Base-by-base conservation (phyloP, 2,329 filamentous ascomycete genomes). In the Aspergillus cejpii region DNA sequence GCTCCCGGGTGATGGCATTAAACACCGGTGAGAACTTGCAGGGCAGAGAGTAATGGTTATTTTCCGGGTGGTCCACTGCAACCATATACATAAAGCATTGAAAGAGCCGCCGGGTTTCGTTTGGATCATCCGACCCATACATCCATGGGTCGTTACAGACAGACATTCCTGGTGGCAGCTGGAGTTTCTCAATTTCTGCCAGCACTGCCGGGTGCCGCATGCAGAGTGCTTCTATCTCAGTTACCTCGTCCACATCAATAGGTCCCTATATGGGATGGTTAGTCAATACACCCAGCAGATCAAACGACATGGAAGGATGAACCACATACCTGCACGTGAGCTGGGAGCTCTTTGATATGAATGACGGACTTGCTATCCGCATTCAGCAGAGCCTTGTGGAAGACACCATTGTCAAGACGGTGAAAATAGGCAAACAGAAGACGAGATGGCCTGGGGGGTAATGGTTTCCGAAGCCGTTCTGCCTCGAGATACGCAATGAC, bases 131-230 rank as follows among this genome's bases (percentile, higher is more conserved):
- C 3, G 62, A 65, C 64, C 76, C 79, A 53, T 87, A 88, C 38
- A 85, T 86, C 84, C 84, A 88, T 1, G 78, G 78, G 48, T 81
- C 79, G 40, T 73, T 73, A 50, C 79, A 74, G 20, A 82, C 69
- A 2, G 72, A 71, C 2, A 78, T 71, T 23, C 77, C 78, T 50
- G 77, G 65, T 0, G 79, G 79, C 1, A 82, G 65, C 46, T 80
- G 62, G 45, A 82, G 58, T 57, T 81, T 81, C 31, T 74, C 75
- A 42, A 82, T 74, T 51, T 78, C 79, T 11, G 74, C 75, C 53
- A 77, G 66, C 2, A 82, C 79, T 2, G 68, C 69, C 26, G 73
- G 71, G 53, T 81, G 75, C 41, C 73, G 69, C 31, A 80, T 66
- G 15, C 73, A 77, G 37, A 74, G 62, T 46, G 73, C 71, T 60